phyloP scores from a whole-genome alignment of 1,139 yeast genomes.

The Candida buenavistaensis region DNA sequence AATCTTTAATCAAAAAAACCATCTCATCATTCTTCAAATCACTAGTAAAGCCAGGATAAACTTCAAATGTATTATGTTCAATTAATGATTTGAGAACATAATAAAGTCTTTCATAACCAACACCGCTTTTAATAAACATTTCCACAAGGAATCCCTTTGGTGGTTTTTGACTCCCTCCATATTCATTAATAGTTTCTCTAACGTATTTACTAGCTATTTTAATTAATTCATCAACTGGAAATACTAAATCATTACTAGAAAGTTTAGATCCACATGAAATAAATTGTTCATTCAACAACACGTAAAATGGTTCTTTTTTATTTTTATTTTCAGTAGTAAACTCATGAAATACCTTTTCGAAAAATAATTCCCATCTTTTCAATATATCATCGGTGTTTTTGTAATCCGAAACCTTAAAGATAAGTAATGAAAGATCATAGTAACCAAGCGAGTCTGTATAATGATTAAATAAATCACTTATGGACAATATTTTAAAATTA shows the following conservation, averaged over 20 bases:
- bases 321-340: constrained; percentile 28
- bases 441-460: constrained; percentile 89
- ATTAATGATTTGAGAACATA: constrained; percentile 65
- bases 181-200: constrained; percentile 35
- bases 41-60: constrained; percentile 45
- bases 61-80: constrained; percentile 59
- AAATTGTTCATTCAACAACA: constrained; percentile 39
- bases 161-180: constrained; percentile 43
- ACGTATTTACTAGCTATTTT: constrained; percentile 53
- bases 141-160: constrained; percentile 52
- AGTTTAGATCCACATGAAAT: constrained; percentile 45
- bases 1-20: constrained; percentile 58
- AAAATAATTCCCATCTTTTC: constrained; percentile 68
- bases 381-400: constrained; percentile 71
- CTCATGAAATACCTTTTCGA: constrained; percentile 47
- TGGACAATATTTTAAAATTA: constrained; percentile 63
- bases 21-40: constrained; percentile 49
- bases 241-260: constrained; percentile 63
- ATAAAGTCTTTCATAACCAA: constrained; percentile 68
- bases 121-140: constrained; percentile 75
- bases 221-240: constrained; percentile 74
- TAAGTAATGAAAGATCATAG: constrained; percentile 73
- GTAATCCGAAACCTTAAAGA: constrained; percentile 81
- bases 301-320: constrained; percentile 40
- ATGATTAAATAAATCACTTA: constrained; percentile 80